Percentiles rank a stretch among this genome's conserved stretches.
phyloP scores from a whole-genome alignment of 306 rosid genomes.

The Quercus aquifolioides region DNA sequence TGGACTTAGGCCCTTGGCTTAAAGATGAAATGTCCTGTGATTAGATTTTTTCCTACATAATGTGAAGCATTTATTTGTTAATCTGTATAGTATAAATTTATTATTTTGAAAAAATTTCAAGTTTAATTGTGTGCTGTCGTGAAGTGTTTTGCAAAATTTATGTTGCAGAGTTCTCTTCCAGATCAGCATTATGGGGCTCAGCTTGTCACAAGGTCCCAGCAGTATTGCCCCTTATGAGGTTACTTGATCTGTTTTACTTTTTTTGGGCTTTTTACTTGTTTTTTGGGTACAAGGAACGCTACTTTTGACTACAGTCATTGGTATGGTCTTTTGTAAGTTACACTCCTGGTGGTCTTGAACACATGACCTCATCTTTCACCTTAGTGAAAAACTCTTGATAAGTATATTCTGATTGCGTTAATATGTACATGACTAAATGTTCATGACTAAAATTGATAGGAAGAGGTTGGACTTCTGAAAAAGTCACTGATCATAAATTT shows the following conservation, averaged over 20 bases:
- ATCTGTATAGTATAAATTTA: not conserved
- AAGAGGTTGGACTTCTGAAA: not conserved
- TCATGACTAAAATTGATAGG: not conserved
- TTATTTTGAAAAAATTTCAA: not conserved
- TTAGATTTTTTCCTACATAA: not conserved
- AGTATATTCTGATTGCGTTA: not conserved
- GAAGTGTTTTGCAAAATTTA: conserved; percentile 20
- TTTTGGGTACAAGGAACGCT: not conserved
- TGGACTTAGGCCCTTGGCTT: not conserved
- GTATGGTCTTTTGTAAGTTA: too few species aligned
- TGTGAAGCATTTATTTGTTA: not conserved
- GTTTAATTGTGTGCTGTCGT: conserved; percentile 2
- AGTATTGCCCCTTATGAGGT: conserved; percentile 54
- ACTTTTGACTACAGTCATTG: not conserved
- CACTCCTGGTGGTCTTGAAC: too few species aligned
- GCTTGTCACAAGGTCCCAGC: conserved; percentile 29
- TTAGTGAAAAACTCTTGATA: not conserved
- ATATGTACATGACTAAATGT: not conserved
- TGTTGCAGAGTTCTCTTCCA: conserved; percentile 41
- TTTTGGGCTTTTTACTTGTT: not conserved
- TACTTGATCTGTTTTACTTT: conserved; percentile 14
- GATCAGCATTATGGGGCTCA: conserved; percentile 15
- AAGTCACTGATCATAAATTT: not conserved
- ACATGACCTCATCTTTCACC: too few species aligned
- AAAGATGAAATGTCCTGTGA: not conserved